Evolutionary conservation across 495 filamentous ascomycete genomes (phyloP).

Genomic region (Aspergillus campestris): DNA sequence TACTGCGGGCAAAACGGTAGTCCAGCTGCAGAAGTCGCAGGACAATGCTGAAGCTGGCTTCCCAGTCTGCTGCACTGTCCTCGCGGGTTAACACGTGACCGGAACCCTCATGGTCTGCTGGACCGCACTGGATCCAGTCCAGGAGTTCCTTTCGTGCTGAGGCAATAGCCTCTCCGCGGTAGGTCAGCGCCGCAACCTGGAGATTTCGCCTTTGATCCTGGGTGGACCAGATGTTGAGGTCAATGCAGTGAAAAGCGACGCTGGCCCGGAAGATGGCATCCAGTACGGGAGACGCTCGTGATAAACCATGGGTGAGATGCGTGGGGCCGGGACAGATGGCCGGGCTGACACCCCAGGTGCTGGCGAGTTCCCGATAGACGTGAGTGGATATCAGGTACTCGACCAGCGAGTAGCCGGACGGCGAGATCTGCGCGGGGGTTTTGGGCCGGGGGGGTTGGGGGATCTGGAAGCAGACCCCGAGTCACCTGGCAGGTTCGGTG

Average conservation of each 20-base stretch:
- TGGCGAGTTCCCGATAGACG: background rate
- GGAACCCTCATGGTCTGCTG: no score
- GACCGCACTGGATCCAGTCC: background rate
- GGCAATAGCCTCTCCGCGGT: constrained; percentile 6
- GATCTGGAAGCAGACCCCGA: no score
- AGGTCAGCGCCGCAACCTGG: constrained; percentile 3
- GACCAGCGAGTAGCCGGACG: background rate
- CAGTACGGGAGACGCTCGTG: background rate
- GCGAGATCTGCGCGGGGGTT: background rate
- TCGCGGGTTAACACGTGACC: no score
- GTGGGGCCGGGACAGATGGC: constrained; percentile 6
- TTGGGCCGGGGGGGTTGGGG: no score
- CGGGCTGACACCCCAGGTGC: constrained; percentile 6
- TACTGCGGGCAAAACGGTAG: constrained; percentile 1
- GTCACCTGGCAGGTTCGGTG: no score
- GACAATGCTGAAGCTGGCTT: constrained; percentile 2
- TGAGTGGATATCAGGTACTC: background rate
- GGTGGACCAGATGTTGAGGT: background rate
- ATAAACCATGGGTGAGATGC: constrained; percentile 2
- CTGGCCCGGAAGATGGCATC: constrained; percentile 1
- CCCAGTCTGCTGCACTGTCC: background rate
- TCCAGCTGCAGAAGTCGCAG: constrained; percentile 5
- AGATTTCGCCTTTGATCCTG: background rate
- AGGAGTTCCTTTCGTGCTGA: constrained; percentile 2
- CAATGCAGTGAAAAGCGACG: background rate